These are phyloP conservation scores for Beta lomatogona DNA, from an alignment of 179 eudicot genomes.

Conservation along the genomic window DNA sequence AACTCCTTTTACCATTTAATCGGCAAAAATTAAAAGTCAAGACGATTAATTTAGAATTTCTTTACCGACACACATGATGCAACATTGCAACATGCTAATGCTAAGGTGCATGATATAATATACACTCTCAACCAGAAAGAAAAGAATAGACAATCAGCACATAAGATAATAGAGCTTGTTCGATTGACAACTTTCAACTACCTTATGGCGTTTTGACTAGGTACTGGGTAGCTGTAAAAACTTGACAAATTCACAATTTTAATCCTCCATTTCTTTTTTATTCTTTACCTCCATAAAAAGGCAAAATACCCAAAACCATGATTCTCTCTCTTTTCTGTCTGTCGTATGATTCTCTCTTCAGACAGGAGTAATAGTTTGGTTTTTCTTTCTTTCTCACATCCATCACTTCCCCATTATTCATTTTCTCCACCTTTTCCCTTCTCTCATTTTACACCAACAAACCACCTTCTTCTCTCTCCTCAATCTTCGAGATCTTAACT, in stretches of 20 bases:
- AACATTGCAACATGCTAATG: not conserved
- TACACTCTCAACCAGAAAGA: too few relatives aligned
- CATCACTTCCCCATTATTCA: not conserved
- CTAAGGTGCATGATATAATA: too few relatives aligned
- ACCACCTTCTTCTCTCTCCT: constrained; percentile 5
- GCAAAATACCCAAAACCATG: constrained; percentile 11
- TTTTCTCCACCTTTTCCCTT: not conserved
- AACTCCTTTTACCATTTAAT: too few relatives aligned
- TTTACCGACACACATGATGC: too few relatives aligned
- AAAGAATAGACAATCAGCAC: too few relatives aligned
- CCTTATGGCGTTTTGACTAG: too few relatives aligned
- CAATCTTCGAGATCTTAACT: constrained; percentile 26
- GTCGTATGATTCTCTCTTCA: not conserved
- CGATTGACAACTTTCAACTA: too few relatives aligned
- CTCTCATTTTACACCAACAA: constrained; percentile 5
- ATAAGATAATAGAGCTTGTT: too few relatives aligned
- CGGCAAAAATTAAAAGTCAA: too few relatives aligned
- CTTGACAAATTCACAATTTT: not conserved
- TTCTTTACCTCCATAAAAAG: constrained; percentile 11
- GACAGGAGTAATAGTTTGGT: not conserved
- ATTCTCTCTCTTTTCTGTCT: not conserved
- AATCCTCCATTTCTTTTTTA: not conserved
- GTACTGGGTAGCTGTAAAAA: not conserved
- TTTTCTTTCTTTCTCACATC: not conserved
- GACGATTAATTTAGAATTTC: too few relatives aligned